Base-by-base conservation (phyloP, 257 asterid species). In the Primulina huaijiensis region DNA sequence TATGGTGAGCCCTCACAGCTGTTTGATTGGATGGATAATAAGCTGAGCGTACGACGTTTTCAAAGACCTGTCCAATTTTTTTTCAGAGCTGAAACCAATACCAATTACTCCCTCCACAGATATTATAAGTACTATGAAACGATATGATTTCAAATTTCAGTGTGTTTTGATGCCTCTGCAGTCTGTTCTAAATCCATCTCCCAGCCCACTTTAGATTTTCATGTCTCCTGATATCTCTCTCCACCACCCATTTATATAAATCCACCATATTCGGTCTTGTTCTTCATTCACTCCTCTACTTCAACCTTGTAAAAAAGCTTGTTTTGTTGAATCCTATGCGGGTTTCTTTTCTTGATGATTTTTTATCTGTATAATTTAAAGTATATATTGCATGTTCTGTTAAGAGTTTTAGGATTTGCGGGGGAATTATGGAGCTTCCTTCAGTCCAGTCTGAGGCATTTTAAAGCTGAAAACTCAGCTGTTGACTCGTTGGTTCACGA, bases 401-500 rank as follows among this genome's bases (percentile, higher is more conserved):
- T 9, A 33, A 23, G 6, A 6, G 2, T 67, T 11, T 31, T 71
- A 72, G 83, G 81, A 75, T 67, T 68, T 21, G n/a, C 73, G 75
- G 55, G 14, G 4, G 50, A 12, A 70, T 75, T 40, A 81, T 35
- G 95, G 97, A 89, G 96, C 95, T 89, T 82, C 78, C 96, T 86
- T 70, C 88, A 72, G 95, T 87, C 89, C 96, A 87, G 92, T 82
- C 89, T 50, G 8, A 50, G 57, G 3, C 57, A 72, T 84, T 8
- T 34, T 8, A 76, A 70, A 65, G 86, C 85, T 76, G 88, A 68
- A 71, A 72, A 72, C 78, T 20, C 84, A 85, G 90, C 95, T 90
- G 95, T 90, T 72, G 96, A 87, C 96, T 91, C 96, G 83, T 91
- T 87, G 91, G 81, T 82, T 84, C 92, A 76, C 30, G 77, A 91